Evolutionary conservation across 2,329 filamentous ascomycete species (phyloP), one percentile per base, ranked within the genome.

Genomic region (Sporothrix phasma): DNA sequence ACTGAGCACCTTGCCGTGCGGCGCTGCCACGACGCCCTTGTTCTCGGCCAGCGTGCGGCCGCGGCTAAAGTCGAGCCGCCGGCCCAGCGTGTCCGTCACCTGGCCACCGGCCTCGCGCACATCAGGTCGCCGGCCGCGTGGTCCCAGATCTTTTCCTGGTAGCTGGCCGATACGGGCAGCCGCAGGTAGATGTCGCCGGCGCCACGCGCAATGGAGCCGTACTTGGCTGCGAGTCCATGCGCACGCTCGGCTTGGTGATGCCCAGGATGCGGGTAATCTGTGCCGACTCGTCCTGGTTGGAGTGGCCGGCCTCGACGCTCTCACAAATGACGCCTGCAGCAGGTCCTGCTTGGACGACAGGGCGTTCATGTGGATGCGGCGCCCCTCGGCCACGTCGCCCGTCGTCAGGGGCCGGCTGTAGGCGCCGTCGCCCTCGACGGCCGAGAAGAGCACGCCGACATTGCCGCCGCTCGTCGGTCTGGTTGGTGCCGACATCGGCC

Each of bases 141-240:
- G 74, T 99, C 94, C 94, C 94, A 99, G 70, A 99, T 99, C 84
- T 99, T 99, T 82, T 99, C 94, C 75, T 96, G 86, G 78, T 99
- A 99, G 62, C 88, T 87, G 74, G 85, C 89, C 66, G 73, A 74
- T 5, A 90, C 88, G 3, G 94, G 94, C 65, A 99, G 79, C 62
- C 95, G 85, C 65, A 99, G 83, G 77, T 99, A 99, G 69, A 99
- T 87, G 73, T 99, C 94, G 59, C 92, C 94, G 5, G 92, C 92
- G 53, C 94, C 94, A 67, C 94, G 84, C 41, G 94, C 94, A 73
- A 99, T 96, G 41, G 90, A 94, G 67, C 88, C 93, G 77, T 99
- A 99, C 78, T 99, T 99, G 70, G 94, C 93, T 99, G 94, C 61
- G 90, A 96, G 78, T 99, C 94, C 88, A 99, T 94, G 68, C 93